phyloP scores from a whole-genome alignment of 2,329 filamentous ascomycete species.

The Monilinia aucupariae region DNA sequence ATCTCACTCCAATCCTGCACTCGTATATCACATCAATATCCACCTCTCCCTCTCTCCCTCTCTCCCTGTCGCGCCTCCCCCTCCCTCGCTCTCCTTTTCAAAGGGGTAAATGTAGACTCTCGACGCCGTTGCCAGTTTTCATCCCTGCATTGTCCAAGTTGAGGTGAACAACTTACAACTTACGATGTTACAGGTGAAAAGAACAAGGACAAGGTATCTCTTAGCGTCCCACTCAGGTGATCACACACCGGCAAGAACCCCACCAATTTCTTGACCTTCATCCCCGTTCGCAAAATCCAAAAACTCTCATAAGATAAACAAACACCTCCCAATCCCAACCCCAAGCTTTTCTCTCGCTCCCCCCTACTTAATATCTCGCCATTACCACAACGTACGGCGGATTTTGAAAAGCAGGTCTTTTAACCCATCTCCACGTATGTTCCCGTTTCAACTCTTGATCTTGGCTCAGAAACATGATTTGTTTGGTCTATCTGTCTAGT shows the following conservation, averaged over 20 bases:
- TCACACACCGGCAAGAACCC: slow-evolving; percentile 19
- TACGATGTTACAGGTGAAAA: too few relatives aligned
- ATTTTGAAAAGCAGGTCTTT: slow-evolving; percentile 3
- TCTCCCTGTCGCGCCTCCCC: too few relatives aligned
- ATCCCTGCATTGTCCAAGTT: neutral
- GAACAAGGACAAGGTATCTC: slow-evolving; percentile 4
- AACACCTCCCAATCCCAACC: slow-evolving; percentile 19
- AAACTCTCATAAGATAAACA: slow-evolving; percentile 19
- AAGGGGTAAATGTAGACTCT: slow-evolving; percentile 11
- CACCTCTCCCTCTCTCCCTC: too few relatives aligned
- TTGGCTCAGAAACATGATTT: neutral
- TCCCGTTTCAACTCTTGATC: neutral
- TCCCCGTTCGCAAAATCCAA: slow-evolving; percentile 18
- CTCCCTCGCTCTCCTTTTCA: neutral
- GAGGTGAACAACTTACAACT: too few relatives aligned
- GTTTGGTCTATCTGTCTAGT: slow-evolving; percentile 13
- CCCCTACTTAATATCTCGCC: slow-evolving; percentile 11
- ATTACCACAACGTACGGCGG: neutral
- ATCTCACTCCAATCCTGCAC: too few relatives aligned
- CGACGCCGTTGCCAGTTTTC: slow-evolving; percentile 10
- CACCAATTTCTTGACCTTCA: slow-evolving; percentile 19
- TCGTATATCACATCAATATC: too few relatives aligned
- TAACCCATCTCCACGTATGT: slow-evolving; percentile 8
- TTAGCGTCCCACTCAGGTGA: slow-evolving; percentile 19
- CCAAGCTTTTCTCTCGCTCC: slow-evolving; percentile 7